Conservation (phyloP, 148 eudicot genomes). For the Rhododendron henanense region DNA sequence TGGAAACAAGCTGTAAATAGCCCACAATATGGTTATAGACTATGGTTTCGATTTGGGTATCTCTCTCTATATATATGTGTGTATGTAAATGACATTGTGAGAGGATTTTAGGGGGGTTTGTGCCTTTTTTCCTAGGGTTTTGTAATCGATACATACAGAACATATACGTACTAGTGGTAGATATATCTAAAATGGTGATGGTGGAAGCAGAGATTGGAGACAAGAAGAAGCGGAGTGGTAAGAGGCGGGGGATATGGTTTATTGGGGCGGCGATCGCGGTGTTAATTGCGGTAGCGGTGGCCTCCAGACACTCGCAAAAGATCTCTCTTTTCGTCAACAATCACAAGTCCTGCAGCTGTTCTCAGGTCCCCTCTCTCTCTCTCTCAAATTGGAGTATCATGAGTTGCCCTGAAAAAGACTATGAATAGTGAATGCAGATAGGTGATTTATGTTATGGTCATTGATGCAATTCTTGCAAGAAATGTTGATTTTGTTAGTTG, state of each 20-base stretch:
- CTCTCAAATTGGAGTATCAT: slow-evolving; percentile 2
- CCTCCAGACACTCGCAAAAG: slow-evolving; percentile 13
- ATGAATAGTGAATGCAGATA: not conserved
- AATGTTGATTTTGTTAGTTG: not conserved
- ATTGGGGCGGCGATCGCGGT: slow-evolving; percentile 41
- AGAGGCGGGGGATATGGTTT: slow-evolving; percentile 33
- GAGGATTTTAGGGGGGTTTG: not conserved
- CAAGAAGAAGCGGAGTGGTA: slow-evolving; percentile 12
- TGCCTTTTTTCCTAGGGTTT: not conserved
- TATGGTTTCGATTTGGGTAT: not conserved
- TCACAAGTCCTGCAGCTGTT: slow-evolving; percentile 45
- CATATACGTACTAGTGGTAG: not conserved
- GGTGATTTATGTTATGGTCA: not conserved
- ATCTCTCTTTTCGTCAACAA: slow-evolving; percentile 13
- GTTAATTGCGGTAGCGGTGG: slow-evolving; percentile 28
- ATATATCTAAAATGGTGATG: slow-evolving; percentile 19
- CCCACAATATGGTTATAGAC: not conserved
- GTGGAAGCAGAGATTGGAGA: slow-evolving; percentile 25
- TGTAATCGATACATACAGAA: not conserved
- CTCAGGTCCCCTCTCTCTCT: slow-evolving; percentile 37
- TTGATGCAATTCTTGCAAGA: not conserved
- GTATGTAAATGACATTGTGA: not conserved
- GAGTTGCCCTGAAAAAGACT: not conserved
- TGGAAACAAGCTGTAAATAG: not conserved
- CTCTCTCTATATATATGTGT: no score